phyloP scores from a whole-genome alignment of 495 filamentous ascomycete species.

The Umbilicaria muhlenbergii region DNA sequence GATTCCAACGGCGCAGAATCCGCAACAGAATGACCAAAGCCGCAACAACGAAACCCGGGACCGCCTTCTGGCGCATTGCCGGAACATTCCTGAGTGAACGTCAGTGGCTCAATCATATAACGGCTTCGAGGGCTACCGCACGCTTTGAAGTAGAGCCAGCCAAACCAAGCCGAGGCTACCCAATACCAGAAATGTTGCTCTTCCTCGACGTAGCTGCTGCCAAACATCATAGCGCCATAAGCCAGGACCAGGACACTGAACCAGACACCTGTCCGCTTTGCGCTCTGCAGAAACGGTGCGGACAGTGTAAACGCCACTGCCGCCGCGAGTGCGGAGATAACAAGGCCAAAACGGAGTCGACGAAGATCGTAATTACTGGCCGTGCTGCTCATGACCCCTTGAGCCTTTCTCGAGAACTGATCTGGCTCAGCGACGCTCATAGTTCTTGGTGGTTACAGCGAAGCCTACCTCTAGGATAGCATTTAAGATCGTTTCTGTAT shows the following conservation, averaged over 20 bases:
- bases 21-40: slow-evolving; percentile 35
- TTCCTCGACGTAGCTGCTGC: slow-evolving; percentile 93
- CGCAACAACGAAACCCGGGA: background rate
- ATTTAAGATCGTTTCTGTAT: background rate
- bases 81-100: background rate
- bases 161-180: slow-evolving; percentile 62
- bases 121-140: slow-evolving; percentile 3
- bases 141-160: slow-evolving; percentile 42
- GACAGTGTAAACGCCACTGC: slow-evolving; percentile 6
- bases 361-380: slow-evolving; percentile 79
- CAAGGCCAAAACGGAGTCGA: slow-evolving; percentile 38
- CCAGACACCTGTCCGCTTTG: no score
- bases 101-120: background rate
- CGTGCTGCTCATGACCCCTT: slow-evolving; percentile 64
- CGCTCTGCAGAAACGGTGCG: no score
- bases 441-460: slow-evolving; percentile 4
- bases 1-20: slow-evolving; percentile 70
- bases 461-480: slow-evolving; percentile 8
- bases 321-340: slow-evolving; percentile 28
- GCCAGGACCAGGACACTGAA: slow-evolving; percentile 25
- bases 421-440: slow-evolving; percentile 12
- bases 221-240: slow-evolving; percentile 88
- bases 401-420: slow-evolving; percentile 52
- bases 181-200: slow-evolving; percentile 99
- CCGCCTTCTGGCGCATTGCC: background rate